These are phyloP conservation scores for Globisporangium okanoganense DNA, from an alignment of 352 stramenopile species.

Conservation along the genomic window DNA sequence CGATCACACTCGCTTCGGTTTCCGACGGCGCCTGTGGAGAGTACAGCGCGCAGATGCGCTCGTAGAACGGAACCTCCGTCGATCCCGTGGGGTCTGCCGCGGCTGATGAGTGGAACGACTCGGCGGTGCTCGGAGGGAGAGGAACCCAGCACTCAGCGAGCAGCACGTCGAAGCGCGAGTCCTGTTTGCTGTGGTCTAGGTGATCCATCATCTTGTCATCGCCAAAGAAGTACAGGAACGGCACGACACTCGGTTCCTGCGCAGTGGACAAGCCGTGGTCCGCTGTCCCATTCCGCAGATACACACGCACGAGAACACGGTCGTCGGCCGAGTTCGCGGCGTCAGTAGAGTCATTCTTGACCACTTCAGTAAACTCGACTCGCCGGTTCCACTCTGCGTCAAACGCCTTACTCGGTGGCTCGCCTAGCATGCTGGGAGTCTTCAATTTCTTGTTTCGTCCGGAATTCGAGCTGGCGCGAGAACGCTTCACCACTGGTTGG, in stretches of 20 bases:
- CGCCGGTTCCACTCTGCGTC: constrained; percentile 83
- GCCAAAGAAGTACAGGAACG: constrained; percentile 87
- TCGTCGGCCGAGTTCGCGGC: constrained; percentile 12
- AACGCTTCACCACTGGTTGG: constrained; percentile 27
- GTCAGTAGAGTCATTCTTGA: constrained; percentile 17
- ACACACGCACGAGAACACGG: constrained; percentile 72
- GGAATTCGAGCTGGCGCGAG: background rate
- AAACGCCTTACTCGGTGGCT: constrained; percentile 23
- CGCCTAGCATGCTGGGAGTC: constrained; percentile 3
- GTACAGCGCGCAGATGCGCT: constrained; percentile 70
- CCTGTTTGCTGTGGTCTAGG: constrained; percentile 82
- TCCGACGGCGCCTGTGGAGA: constrained; percentile 25
- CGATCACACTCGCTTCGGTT: constrained; percentile 19
- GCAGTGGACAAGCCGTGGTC: constrained; percentile 73
- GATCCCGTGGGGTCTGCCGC: constrained; percentile 21
- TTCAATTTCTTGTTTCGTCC: constrained; percentile 7
- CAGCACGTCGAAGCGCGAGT: constrained; percentile 73
- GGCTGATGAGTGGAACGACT: constrained; percentile 9
- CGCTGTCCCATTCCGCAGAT: constrained; percentile 63
- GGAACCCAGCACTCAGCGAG: constrained; percentile 79
- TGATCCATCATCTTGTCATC: constrained; percentile 86
- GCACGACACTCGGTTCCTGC: constrained; percentile 82
- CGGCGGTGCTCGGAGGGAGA: constrained; percentile 33
- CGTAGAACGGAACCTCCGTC: constrained; percentile 41
- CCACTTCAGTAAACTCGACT: constrained; percentile 70